Conservation (phyloP, 2,329 filamentous ascomycete species). For the Dactylellina haptotyla region DNA sequence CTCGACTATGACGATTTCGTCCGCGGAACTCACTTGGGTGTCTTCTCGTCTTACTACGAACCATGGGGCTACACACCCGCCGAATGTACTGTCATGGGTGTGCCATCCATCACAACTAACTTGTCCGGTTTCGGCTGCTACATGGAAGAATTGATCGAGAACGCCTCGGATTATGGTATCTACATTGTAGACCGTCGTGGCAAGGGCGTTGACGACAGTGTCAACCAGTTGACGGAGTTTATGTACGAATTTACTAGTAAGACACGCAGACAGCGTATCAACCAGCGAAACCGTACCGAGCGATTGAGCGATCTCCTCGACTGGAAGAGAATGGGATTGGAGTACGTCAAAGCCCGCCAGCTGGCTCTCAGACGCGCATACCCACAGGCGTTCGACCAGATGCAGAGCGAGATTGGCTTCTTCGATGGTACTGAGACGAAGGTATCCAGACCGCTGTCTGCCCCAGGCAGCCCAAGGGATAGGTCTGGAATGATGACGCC, state of each 20-base stretch:
- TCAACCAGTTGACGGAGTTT: slow-evolving; percentile 89
- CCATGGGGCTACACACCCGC: slow-evolving; percentile 99
- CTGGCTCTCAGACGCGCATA: slow-evolving; percentile 91
- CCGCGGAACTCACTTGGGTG: slow-evolving; percentile 91
- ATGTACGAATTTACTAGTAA: slow-evolving; percentile 96
- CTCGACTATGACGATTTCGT: slow-evolving; percentile 99
- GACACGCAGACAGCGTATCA: slow-evolving; percentile 95
- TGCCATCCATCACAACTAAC: slow-evolving; percentile 97
- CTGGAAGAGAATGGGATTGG: slow-evolving; percentile 99
- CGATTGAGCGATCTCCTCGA: slow-evolving; percentile 92
- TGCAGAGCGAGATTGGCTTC: slow-evolving; percentile 80
- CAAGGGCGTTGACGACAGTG: slow-evolving; percentile 96
- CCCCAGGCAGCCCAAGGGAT: slow-evolving; percentile 90
- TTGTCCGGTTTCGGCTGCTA: slow-evolving; percentile 98
- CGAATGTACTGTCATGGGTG: slow-evolving; percentile 98
- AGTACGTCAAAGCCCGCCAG: slow-evolving; percentile 97
- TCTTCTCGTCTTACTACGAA: slow-evolving; percentile 98
- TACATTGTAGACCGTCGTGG: slow-evolving; percentile 96
- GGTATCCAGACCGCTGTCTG: slow-evolving; percentile 91
- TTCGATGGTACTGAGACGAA: slow-evolving; percentile 94
- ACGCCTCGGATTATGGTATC: slow-evolving; percentile 96
- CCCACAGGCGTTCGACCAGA: slow-evolving; percentile 78
- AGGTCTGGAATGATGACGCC: slow-evolving; percentile 98
- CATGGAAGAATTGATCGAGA: slow-evolving; percentile 99
- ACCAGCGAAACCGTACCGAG: slow-evolving; percentile 97